Base-by-base conservation (phyloP, 2,329 filamentous ascomycete species). In the Xylaria sp. region DNA sequence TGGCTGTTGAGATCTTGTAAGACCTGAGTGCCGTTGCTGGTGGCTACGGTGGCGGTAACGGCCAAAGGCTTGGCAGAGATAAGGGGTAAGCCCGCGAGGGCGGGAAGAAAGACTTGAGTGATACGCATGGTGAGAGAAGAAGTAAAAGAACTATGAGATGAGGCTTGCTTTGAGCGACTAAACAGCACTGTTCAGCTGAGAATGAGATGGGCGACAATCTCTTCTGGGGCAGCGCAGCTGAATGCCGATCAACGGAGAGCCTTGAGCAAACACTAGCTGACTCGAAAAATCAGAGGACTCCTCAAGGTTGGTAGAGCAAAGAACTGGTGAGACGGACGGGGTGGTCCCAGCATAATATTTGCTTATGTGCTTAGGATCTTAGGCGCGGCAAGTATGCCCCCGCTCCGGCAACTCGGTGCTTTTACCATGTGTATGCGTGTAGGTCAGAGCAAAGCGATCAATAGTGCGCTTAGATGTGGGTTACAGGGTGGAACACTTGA, bases 1-100 rank as follows among this genome's bases (percentile, higher is more conserved):
- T 69, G 66, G 1, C 52, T n/a, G 20, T 69, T 69, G 48, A 71
- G 63, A 10, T 62, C 31, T 10, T 56, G 51, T n/a, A 71, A 18
- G 15, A 15, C n/a, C 28, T 66, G 43, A 18, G 31, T 15, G 25
- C 66, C 69, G 36, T 49, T 62, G 33, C 57, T 56, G 5, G 66
- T 48, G 33, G 33, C 33, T 8, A 8, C 51, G 2, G 66, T 48
- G 33, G 33, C 33, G 33, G 8, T 10, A 36, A 36, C 33, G 20
- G 49, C 59, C 25, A 68, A 48, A 1, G 52, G 62, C 41, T 57
- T 33, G 23, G 66, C 58, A 13, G 62, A 43, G 39, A 62, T 39
- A 43, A 69, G 54, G 23, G 62, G 65, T 31, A 69, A 36, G 54
- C 66, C 62, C 25, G 69, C 31, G 48, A 68, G 28, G 52, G 61